Base-by-base conservation (phyloP, 306 rosid species). In the Vicia villosa region DNA sequence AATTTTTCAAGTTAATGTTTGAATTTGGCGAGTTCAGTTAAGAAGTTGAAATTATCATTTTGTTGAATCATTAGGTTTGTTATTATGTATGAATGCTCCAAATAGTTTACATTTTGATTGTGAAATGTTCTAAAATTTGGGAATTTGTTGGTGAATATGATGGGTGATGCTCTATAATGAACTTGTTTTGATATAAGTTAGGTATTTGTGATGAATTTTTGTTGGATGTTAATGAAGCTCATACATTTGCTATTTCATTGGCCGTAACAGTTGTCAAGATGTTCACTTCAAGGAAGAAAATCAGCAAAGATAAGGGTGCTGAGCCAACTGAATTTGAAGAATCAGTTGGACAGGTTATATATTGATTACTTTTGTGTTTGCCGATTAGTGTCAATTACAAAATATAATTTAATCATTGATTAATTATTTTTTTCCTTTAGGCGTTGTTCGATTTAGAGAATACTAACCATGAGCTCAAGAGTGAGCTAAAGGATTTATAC, bases 401-500 rank as follows among this genome's bases (percentile, higher is more conserved):
- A 52, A n/a, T n/a, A 2, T 47, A 13, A 43, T 32, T 4, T 65
- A 1, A 36, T 9, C 0, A 10, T 28, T 52, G 30, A 16, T 37
- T 34, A 32, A 1, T 4, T 3, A 50, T 6, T 13, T 14, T 11
- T 9, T 78, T 66, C 75, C 2, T 30, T 5, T 34, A 89, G 96
- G 89, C 93, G 10, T 47, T 91, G 21, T 89, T 87, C 77, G 96
- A 91, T 70, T 79, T 91, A 30, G 96, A 89, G 24, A 89, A 87
- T 28, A 85, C 95, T 20, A 91, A 89, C 72, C 75, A 79, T 15
- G 98, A 94, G 83, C 86, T 90, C 80, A 88, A 90, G 75, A 90
- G 97, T 78, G 98, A 94, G 30, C 81, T 94, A 81, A 94, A 94
- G 80, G 98, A 94, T 80, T 83, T 94, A 14, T 90, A 94, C 73